Base-by-base conservation (phyloP, 805 yeast genomes). In the Barnettozyma siamensis region DNA sequence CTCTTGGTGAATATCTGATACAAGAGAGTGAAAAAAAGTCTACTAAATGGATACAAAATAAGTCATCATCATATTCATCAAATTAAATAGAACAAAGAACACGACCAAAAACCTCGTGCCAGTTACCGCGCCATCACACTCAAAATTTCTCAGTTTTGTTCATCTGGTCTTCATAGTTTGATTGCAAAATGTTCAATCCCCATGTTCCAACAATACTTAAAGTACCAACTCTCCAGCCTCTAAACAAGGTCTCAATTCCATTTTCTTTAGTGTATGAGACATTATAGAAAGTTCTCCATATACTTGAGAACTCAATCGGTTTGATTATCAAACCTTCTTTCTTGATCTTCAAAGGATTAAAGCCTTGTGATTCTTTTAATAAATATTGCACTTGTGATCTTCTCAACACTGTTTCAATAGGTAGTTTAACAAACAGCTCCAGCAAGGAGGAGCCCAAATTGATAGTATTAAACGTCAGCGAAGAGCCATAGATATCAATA, bases 191-290 rank as follows among this genome's bases (percentile, higher is more conserved):
- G 40, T 75, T 72, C 49, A 84, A 71, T 2, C 95, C 89, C 83
- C 94, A 91, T 38, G 82, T 80, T 10, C 95, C 93, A 37, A 85
- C 60, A 3, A 86, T 75, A 46, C 91, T 87, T 43, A 88, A 60
- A 10, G 85, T 69, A 23, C 95, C 94, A 32, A 88, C 80, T 59
- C 87, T 76, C 98, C 98, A 91, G 29, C 98, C 99, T 50, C 91
- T 75, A 71, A 86, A 89, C 20, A 82, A 59, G 1, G 70, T 74
- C 32, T 73, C 72, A 49, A 70, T 48, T 1, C 80, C 73, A 36
- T 69, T 61, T 28, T 71, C 66, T 31, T 63, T 62, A 54, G 65
- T 41, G 34, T 65, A 32, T 54, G 53, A 33, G 6, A 75, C 60
- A 43, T 69, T 68, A 66, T 75, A 76, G 21, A 78, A 54, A 2